Evolutionary conservation across 1,284 basidiomycete genomes (phyloP).

Genomic region (Heterobasidion occidentale): DNA sequence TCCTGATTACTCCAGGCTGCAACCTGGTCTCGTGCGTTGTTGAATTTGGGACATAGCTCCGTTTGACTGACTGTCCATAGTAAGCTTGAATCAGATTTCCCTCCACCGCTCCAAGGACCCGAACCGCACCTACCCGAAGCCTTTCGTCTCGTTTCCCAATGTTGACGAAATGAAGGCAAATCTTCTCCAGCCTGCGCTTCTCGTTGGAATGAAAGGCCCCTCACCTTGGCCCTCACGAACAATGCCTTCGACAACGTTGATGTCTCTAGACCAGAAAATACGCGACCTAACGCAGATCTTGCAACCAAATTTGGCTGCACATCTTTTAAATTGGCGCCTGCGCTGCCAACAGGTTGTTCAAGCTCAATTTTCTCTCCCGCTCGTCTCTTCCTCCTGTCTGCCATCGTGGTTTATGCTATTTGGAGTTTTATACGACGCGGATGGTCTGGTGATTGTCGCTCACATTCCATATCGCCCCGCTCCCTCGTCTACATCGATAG

Average conservation of each 20-base stretch:
- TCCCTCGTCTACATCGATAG: not conserved
- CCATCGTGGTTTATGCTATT: not conserved
- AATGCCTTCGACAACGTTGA: not conserved
- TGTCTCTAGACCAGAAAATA: not conserved
- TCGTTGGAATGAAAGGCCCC: not conserved
- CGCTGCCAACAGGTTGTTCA: not conserved
- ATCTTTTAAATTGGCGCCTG: not conserved
- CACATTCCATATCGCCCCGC: not conserved
- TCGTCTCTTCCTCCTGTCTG: not conserved
- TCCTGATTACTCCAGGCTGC: not conserved
- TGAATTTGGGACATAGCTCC: not conserved
- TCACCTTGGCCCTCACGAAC: not conserved
- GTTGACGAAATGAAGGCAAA: not conserved
- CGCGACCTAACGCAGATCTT: not conserved
- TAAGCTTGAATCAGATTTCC: not conserved
- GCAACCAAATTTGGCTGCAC: not conserved
- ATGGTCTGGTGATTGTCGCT: not conserved
- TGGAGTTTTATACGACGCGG: not conserved
- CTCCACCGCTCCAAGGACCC: not conserved
- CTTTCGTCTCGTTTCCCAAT: not conserved
- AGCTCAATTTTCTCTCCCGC: not conserved
- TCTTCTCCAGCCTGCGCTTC: not conserved
- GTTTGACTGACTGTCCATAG: not conserved
- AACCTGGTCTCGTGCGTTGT: not conserved
- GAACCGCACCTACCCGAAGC: not conserved